Evolutionary conservation across 202 grass and related monocot genomes (phyloP).

Genomic region (Musa balbisiana): DNA sequence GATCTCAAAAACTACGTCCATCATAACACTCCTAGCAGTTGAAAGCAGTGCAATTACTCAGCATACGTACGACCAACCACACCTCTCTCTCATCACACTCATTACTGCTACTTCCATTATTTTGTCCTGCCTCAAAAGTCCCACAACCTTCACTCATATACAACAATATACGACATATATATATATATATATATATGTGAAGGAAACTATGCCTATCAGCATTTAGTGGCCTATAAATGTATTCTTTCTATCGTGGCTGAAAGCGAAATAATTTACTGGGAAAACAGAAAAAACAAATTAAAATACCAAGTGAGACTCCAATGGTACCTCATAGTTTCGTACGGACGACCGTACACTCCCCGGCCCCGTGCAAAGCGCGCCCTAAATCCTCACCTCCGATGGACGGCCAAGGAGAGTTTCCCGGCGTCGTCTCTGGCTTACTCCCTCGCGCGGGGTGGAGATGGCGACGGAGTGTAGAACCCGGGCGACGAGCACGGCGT

Average conservation of each 20-base stretch:
- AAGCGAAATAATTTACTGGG: not conserved
- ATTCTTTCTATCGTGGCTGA: not conserved
- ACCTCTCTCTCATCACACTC: not conserved
- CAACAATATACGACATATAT: not conserved
- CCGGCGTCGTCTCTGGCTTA: not conserved
- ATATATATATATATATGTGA: not conserved
- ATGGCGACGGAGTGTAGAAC: slow-evolving; percentile 1
- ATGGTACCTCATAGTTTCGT: not conserved
- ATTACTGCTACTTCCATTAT: not conserved
- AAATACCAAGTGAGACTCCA: not conserved
- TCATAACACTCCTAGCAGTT: not conserved
- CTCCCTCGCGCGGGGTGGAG: not conserved
- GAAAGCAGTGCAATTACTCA: not conserved
- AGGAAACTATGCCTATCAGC: not conserved
- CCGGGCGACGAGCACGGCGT: slow-evolving; percentile 27
- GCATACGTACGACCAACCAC: not conserved
- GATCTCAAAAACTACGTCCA: not conserved
- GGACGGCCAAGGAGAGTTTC: not conserved
- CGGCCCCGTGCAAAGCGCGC: not conserved
- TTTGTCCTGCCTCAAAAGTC: not conserved
- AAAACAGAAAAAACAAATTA: not conserved
- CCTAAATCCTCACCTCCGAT: not conserved
- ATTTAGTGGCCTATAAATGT: not conserved
- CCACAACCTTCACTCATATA: not conserved
- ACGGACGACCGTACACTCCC: not conserved